These are phyloP conservation scores for Dioszegia aurantiaca DNA, from an alignment of 768 basidiomycete species.

Conservation along the genomic window DNA sequence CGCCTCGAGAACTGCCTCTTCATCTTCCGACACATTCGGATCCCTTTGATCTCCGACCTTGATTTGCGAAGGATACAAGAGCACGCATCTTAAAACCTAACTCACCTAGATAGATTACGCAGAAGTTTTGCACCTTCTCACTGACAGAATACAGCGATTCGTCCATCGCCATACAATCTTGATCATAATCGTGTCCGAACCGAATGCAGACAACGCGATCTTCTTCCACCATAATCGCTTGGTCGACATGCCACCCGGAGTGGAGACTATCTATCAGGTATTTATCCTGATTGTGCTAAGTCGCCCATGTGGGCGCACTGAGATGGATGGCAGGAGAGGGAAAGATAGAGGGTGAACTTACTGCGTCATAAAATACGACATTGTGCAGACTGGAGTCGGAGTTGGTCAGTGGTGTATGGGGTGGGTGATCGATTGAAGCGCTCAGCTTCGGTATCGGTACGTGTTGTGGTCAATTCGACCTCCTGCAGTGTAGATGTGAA, in stretches of 20 bases:
- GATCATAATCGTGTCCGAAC: slow-evolving; percentile 91
- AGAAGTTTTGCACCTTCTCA: slow-evolving; percentile 98
- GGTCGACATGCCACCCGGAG: slow-evolving; percentile 91
- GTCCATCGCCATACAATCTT: slow-evolving; percentile 98
- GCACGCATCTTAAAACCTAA: slow-evolving; percentile 50
- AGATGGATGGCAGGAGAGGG: too few species aligned
- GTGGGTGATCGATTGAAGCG: too few species aligned
- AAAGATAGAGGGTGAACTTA: slow-evolving; percentile 18
- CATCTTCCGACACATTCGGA: too few species aligned
- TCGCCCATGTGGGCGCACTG: too few species aligned
- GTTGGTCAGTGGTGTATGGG: not conserved
- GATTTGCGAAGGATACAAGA: too few species aligned
- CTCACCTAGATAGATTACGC: slow-evolving; percentile 78
- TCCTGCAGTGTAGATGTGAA: too few species aligned
- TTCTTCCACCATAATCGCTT: slow-evolving; percentile 94
- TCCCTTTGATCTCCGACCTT: too few species aligned
- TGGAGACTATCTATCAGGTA: too few species aligned
- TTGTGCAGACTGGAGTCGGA: slow-evolving; percentile 12
- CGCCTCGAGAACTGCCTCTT: too few species aligned
- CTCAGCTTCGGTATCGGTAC: too few species aligned
- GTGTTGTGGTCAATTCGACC: too few species aligned
- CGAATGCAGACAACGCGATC: slow-evolving; percentile 90
- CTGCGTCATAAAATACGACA: slow-evolving; percentile 54
- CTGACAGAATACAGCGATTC: slow-evolving; percentile 87
- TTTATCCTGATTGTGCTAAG: too few species aligned